Conservation (phyloP, 2,329 filamentous ascomycete genomes). For the Tolypocladium inflatum region DNA sequence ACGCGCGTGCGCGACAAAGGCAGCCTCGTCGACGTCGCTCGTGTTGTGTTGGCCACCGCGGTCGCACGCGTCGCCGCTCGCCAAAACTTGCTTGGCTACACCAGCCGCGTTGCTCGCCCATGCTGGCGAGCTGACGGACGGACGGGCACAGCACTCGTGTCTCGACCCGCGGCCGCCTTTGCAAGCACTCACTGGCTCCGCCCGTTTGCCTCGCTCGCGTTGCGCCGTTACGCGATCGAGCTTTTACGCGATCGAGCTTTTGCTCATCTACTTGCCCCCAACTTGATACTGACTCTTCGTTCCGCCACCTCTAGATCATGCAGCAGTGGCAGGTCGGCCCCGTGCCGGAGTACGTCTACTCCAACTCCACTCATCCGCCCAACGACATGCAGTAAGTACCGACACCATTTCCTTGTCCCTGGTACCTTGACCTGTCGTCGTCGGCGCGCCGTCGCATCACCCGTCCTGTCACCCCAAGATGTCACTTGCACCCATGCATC, state of each 20-base stretch:
- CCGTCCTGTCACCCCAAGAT: not conserved
- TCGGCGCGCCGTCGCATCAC: not conserved
- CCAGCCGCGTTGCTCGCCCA: conserved; percentile 11
- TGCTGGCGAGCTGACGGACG: conserved; percentile 3
- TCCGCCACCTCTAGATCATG: conserved; percentile 36
- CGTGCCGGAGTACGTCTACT: conserved; percentile 50
- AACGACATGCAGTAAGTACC: conserved; percentile 51
- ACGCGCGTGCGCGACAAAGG: not conserved
- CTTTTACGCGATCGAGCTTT: conserved; percentile 5
- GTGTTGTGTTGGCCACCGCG: conserved; percentile 2
- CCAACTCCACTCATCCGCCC: conserved; percentile 42
- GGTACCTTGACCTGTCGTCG: conserved; percentile 12
- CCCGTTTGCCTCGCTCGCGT: conserved; percentile 5
- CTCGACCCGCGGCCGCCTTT: conserved; percentile 5
- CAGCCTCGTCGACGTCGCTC: conserved; percentile 1
- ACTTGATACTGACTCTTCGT: conserved; percentile 15
- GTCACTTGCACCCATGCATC: conserved; percentile 4
- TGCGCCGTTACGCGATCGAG: conserved; percentile 3
- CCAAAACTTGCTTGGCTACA: conserved; percentile 8
- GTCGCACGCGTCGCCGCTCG: conserved; percentile 8
- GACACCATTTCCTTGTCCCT: conserved; percentile 21
- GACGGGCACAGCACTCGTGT: conserved; percentile 4
- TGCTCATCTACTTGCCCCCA: conserved; percentile 4
- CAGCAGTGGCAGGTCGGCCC: conserved; percentile 54
- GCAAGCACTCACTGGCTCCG: conserved; percentile 4